phyloP scores from a whole-genome alignment of 2,329 filamentous ascomycete genomes.

The Pseudocercospora cruenta region DNA sequence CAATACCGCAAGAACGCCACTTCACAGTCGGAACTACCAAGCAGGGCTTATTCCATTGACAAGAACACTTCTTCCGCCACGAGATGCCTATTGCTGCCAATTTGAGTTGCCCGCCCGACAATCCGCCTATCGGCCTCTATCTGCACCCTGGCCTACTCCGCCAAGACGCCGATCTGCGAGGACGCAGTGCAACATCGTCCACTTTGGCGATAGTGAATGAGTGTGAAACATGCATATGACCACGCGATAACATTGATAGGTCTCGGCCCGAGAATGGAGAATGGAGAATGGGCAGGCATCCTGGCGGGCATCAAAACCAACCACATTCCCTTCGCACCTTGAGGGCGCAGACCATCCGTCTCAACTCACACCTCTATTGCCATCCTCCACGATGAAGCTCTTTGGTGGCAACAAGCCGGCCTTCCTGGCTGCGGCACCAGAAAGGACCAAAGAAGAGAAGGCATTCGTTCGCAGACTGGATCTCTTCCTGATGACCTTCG shows the following conservation, averaged over 20 bases:
- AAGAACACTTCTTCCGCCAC: constrained; percentile 7
- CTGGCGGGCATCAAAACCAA: background rate
- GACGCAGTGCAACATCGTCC: constrained; percentile 4
- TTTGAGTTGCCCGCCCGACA: constrained; percentile 13
- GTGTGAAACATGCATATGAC: constrained; percentile 8
- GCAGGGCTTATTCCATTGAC: constrained; percentile 3
- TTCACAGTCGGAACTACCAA: background rate
- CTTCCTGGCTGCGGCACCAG: constrained; percentile 25
- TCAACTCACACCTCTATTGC: background rate
- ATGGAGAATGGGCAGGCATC: background rate
- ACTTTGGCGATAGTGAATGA: constrained; percentile 10
- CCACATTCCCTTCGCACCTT: background rate
- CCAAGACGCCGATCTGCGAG: constrained; percentile 11
- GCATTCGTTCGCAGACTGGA: constrained; percentile 45
- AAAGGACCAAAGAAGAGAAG: constrained; percentile 40
- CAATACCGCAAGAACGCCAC: background rate
- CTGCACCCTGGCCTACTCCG: background rate
- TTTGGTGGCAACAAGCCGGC: constrained; percentile 21
- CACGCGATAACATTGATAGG: constrained; percentile 13
- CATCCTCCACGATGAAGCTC: constrained; percentile 16
- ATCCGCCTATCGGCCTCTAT: constrained; percentile 16
- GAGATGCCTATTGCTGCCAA: constrained; percentile 6
- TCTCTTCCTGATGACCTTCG: constrained; percentile 46
- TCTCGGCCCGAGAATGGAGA: background rate
- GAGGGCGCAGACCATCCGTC: background rate